Percentiles rank a stretch among this genome's conserved stretches.
Conservation (phyloP, 495 filamentous ascomycete genomes). For the Aspergillus nidulans region DNA sequence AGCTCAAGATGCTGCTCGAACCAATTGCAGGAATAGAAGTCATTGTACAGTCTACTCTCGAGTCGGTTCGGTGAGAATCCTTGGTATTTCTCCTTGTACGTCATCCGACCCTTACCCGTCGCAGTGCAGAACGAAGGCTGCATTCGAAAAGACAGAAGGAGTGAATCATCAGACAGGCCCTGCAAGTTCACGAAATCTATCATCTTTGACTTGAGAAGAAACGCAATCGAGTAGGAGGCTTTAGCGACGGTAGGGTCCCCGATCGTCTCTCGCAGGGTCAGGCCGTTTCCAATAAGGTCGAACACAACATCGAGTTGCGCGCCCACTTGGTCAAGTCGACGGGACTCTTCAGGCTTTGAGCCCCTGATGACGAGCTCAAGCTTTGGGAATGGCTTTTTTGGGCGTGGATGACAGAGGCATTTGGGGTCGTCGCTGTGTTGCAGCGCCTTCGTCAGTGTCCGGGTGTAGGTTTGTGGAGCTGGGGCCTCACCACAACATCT, state of each 20-base stretch:
- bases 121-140: slow-evolving; percentile 12
- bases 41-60: slow-evolving; percentile 19
- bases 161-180: slow-evolving; percentile 25
- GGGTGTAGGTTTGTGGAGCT: neutral
- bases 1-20: slow-evolving; percentile 20
- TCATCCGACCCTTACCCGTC: slow-evolving; percentile 11
- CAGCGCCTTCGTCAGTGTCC: slow-evolving; percentile 4
- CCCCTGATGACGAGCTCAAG: slow-evolving; percentile 18
- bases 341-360: slow-evolving; percentile 10
- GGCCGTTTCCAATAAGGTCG: slow-evolving; percentile 18
- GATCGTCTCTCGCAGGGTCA: slow-evolving; percentile 23
- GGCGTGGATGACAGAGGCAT: slow-evolving; percentile 18
- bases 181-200: slow-evolving; percentile 26
- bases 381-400: slow-evolving; percentile 6
- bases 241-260: slow-evolving; percentile 11
- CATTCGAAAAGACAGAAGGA: slow-evolving; percentile 22
- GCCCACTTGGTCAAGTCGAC: slow-evolving; percentile 13
- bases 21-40: slow-evolving; percentile 15
- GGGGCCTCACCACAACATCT: slow-evolving; percentile 12
- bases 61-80: slow-evolving; percentile 15
- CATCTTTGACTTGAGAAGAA: slow-evolving; percentile 10
- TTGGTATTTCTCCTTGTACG: slow-evolving; percentile 11
- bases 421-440: slow-evolving; percentile 13
- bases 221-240: slow-evolving; percentile 12
- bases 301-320: slow-evolving; percentile 26